Conservation (phyloP, 108 stramenopile genomes). For the Pseudonitzschia delicatissima region DNA sequence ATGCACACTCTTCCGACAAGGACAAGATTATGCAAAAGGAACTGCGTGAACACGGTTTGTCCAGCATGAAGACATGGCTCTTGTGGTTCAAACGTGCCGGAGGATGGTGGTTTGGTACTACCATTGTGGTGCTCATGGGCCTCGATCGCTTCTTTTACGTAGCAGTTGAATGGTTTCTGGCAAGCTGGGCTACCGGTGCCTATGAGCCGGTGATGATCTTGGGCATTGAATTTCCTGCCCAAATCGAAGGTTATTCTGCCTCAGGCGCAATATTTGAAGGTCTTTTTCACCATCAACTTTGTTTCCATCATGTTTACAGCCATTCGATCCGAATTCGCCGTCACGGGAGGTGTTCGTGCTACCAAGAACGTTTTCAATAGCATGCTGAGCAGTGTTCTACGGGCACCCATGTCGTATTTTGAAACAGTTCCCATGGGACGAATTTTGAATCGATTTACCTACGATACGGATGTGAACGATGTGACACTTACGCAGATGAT, state of each 20-base stretch:
- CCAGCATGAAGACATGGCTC: constrained; percentile 62
- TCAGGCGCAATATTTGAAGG: constrained; percentile 58
- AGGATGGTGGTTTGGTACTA: constrained; percentile 45
- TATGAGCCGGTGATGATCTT: constrained; percentile 40
- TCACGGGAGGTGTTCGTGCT: constrained; percentile 41
- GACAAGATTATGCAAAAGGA: constrained; percentile 68
- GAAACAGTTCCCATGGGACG: constrained; percentile 94
- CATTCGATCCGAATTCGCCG: constrained; percentile 51
- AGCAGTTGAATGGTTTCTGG: constrained; percentile 81
- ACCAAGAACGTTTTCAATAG: constrained; percentile 32
- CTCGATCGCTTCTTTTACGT: constrained; percentile 80
- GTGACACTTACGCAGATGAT: constrained; percentile 68
- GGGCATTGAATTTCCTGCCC: constrained; percentile 55
- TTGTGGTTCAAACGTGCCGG: constrained; percentile 84
- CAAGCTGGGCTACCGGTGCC: constrained; percentile 68
- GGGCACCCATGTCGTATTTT: constrained; percentile 86
- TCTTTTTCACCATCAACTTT: constrained; percentile 50
- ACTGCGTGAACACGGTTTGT: constrained; percentile 72
- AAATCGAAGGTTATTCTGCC: constrained; percentile 62
- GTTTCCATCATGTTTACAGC: constrained; percentile 52
- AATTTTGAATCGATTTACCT: constrained; percentile 91
- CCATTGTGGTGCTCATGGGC: constrained; percentile 43
- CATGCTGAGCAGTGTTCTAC: constrained; percentile 56
- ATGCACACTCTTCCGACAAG: background rate
- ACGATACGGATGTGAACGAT: constrained; percentile 86